Base-by-base conservation (phyloP, 2,329 filamentous ascomycete species). In the Ophiognomonia clavigignenti-juglandacearum region DNA sequence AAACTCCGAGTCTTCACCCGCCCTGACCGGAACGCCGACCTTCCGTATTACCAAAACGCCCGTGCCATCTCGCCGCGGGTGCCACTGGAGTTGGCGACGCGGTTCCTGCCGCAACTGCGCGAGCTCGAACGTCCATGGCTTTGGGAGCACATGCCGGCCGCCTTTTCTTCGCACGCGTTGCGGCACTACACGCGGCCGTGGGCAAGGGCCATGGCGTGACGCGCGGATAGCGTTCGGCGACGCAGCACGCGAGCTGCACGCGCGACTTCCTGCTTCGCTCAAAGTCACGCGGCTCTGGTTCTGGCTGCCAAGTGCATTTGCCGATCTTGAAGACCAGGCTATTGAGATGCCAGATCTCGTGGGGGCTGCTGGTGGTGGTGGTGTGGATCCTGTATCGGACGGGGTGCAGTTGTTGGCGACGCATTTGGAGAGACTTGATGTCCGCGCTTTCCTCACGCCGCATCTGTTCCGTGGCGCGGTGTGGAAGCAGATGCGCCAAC, bases 161-260 rank as follows among this genome's bases (percentile, higher is more conserved):
- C 49, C 19, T 47, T 54, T n/a, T 19, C 41, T 2, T 46, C 48
- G 38, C 38, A 36, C 38, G 34, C 43, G 13, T 35, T 53, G 37
- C 51, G 51, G 18, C 50, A 50, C 23, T 51, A 43, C 43, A 40
- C 49, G 18, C 52, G 55, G 23, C 45, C 48, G 16, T 61, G 57
- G 56, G 54, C n/a, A 56, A 47, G 57, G 57, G 11, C 56, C 57
- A 8, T 53, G 55, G 45, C 53, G 59, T 14, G 58, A 61, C 42
- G 54, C 53, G 31, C 55, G 58, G 34, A 53, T 56, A 40, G 57
- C 58, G 46, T 57, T 61, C 26, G 56, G 53, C n/a, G 48, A 41
- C 7, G 51, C 51, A 27, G 48, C 56, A 27, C 34, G 47, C 23
- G 39, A 53, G 24, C 46, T 49, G 39, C 13, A 52, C 9, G 50